Conservation (phyloP, 2,329 filamentous ascomycete genomes). For the Eutypa lata region DNA sequence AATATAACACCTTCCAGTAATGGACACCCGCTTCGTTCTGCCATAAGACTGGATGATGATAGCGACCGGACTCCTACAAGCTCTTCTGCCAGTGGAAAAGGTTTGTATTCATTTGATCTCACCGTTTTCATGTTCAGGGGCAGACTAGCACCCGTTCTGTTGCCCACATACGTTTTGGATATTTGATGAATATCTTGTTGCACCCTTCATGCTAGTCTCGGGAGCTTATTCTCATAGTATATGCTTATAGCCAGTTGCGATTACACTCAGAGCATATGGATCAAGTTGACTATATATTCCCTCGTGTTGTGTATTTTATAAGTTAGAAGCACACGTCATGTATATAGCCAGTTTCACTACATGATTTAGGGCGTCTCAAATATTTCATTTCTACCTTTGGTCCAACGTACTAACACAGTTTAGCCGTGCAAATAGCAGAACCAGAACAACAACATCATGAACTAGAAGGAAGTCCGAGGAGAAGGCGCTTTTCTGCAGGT, state of each 20-base stretch:
- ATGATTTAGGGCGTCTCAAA: neutral
- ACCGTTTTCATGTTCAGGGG: neutral
- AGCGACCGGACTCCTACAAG: slow-evolving; percentile 20
- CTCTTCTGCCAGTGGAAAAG: slow-evolving; percentile 20
- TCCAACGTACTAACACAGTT: slow-evolving; percentile 13
- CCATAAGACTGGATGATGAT: slow-evolving; percentile 30
- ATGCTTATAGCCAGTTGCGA: neutral
- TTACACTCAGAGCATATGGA: neutral
- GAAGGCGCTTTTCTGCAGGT: slow-evolving; percentile 42
- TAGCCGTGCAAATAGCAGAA: slow-evolving; percentile 59
- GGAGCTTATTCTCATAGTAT: neutral
- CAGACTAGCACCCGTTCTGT: neutral
- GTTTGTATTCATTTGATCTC: slow-evolving; percentile 18
- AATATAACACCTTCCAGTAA: slow-evolving; percentile 19
- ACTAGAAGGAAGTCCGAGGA: slow-evolving; percentile 25
- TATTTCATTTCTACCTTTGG: neutral
- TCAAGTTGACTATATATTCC: neutral
- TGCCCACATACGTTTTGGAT: slow-evolving; percentile 3
- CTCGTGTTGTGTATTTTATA: neutral
- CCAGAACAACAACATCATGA: slow-evolving; percentile 33
- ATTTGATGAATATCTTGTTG: neutral
- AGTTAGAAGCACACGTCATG: neutral
- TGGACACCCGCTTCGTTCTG: slow-evolving; percentile 24
- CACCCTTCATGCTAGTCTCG: no score
- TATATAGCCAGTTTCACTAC: neutral